These are phyloP conservation scores for Hemerocallis citrina DNA, from an alignment of 106 monocot species.

Conservation along the genomic window DNA sequence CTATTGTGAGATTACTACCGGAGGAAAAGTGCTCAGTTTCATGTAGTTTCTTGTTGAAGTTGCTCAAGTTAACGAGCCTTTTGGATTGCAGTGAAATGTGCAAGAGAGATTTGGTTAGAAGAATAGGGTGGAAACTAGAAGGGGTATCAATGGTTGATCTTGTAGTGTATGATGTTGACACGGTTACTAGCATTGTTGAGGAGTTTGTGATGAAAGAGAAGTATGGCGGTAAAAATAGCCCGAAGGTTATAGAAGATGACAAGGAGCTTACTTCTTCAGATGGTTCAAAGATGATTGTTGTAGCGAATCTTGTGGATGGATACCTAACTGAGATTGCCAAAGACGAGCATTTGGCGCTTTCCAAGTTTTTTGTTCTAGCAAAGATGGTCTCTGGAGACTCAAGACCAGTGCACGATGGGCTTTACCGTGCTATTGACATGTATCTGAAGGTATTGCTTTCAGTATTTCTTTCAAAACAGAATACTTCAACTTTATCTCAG, in stretches of 20 bases:
- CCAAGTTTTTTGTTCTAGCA: constrained; percentile 29
- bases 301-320: constrained; percentile 31
- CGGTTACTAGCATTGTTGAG: constrained; percentile 19
- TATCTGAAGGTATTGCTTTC: constrained; percentile 24
- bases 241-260: constrained; percentile 2
- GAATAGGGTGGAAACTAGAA: constrained; percentile 18
- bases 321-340: constrained; percentile 27
- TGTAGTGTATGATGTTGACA: constrained; percentile 15
- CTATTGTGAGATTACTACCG: constrained; percentile 29
- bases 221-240: not conserved
- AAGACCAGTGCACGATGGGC: constrained; percentile 36
- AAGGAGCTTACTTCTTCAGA: constrained; percentile 3
- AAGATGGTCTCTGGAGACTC: constrained; percentile 17
- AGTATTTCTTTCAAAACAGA: too few species aligned
- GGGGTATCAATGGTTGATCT: constrained; percentile 24
- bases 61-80: constrained; percentile 14
- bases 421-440: constrained; percentile 36
- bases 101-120: constrained; percentile 25
- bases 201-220: constrained; percentile 27
- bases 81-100: constrained; percentile 15
- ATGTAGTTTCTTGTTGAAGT: constrained; percentile 28
- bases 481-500: too few species aligned
- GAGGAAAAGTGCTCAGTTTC: constrained; percentile 21
- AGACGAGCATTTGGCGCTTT: constrained; percentile 13
- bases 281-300: constrained; percentile 14